Evolutionary conservation across 306 rosid species (phyloP).

Genomic region (Trichosanthes truncata): DNA sequence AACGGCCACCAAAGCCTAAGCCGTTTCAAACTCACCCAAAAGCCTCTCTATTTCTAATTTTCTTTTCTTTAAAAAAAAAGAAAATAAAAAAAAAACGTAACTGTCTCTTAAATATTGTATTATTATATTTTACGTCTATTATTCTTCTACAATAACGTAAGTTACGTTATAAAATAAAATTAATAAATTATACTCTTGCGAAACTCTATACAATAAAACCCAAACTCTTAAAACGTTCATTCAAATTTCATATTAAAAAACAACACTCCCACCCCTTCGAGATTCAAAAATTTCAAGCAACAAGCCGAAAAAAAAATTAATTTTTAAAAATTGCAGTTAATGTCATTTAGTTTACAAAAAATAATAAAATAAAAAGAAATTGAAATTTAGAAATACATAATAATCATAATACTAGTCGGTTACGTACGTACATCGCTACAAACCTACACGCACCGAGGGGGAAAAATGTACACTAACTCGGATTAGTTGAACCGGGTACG

Average conservation of each 20-base stretch:
- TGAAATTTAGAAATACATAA: background rate
- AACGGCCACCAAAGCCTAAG: background rate
- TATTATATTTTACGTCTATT: background rate
- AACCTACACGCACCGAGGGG: background rate
- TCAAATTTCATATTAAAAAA: too few species aligned
- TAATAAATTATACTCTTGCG: background rate
- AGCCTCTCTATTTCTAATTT: background rate
- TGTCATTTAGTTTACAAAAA: background rate
- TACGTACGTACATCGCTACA: conserved; percentile 8
- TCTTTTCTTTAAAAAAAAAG: background rate
- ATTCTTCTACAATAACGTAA: background rate
- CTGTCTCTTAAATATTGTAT: background rate
- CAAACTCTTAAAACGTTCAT: background rate
- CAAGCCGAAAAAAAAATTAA: too few species aligned
- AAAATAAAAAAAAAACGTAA: too few species aligned
- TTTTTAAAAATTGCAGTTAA: background rate
- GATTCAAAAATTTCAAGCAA: background rate
- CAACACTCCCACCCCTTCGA: background rate
- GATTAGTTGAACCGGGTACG: conserved; percentile 1
- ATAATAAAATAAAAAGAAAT: background rate
- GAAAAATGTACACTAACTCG: conserved; percentile 4
- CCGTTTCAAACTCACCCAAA: conserved; percentile 6
- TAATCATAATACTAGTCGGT: background rate
- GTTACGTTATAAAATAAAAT: background rate
- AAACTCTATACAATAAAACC: background rate